Base-by-base conservation (phyloP, 2,329 filamentous ascomycete genomes). In the Fusarium kyushuense region DNA sequence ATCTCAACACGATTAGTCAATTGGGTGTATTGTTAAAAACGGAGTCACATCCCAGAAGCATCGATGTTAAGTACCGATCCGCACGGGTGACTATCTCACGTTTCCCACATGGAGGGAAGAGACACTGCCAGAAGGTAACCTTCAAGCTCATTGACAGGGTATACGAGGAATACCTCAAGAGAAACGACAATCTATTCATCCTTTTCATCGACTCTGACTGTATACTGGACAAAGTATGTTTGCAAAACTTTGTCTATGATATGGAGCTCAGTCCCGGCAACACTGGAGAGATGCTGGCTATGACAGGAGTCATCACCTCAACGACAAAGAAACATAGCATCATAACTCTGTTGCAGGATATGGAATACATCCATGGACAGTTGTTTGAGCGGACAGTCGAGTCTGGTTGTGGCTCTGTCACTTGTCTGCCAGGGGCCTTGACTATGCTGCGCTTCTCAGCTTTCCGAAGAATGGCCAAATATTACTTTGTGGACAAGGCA, bases 161-260 rank as follows among this genome's bases (percentile, higher is more conserved):
- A 17, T 98, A 97, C 78, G 87, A 90, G 52, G 88, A 94, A 58
- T 98, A 98, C 70, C 84, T 97, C 54, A 91, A 90, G 79, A 86
- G 89, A 47, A 93, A 97, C 76, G 95, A 98, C 79, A 93, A 98
- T 73, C 83, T 98, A 0, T 98, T 98, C 77, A 91, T 98, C 54
- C 87, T 98, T 13, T 98, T 98, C 80, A 97, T 98, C 76, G 95
- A 98, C 81, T 97, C 94, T 0, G 95, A 98, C 77, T 98, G 96
- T 79, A 96, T 97, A 65, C 84, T 98, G 49, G 95, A 98, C 81
- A 88, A 89, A 60, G 89, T 94, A 40, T 98, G 95, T 77, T 87
- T 98, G 62, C 95, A 97, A 77, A 98, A 97, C 78, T 98, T 98
- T 80, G 92, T 98, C 82, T 97, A 96, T 79, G 95, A 98, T 77